phyloP scores from a whole-genome alignment of 352 stramenopile genomes.

The Phytophthora rubi region DNA sequence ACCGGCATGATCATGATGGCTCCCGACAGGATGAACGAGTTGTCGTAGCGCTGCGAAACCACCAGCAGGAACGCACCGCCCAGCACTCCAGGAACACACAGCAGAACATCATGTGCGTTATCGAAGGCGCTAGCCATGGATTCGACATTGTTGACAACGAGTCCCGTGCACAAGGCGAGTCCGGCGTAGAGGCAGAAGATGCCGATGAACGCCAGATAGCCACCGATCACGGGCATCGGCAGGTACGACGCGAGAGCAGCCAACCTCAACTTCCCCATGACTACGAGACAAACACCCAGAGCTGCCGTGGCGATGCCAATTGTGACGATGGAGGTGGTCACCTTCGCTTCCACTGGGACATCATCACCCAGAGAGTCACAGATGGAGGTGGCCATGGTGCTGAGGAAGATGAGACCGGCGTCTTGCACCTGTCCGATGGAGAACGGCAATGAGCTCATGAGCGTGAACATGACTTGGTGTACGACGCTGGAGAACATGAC shows the following conservation, averaged over 20 bases:
- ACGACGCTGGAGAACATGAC: slow-evolving; percentile 95
- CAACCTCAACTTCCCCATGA: slow-evolving; percentile 93
- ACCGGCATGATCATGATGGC: slow-evolving; percentile 90
- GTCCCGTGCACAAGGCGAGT: slow-evolving; percentile 88
- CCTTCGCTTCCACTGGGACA: slow-evolving; percentile 65
- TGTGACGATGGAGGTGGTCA: slow-evolving; percentile 95
- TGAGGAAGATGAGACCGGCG: slow-evolving; percentile 98
- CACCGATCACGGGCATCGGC: slow-evolving; percentile 96
- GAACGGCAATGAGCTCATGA: slow-evolving; percentile 94
- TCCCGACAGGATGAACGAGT: slow-evolving; percentile 68
- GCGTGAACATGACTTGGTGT: slow-evolving; percentile 91
- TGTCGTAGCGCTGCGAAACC: slow-evolving; percentile 76
- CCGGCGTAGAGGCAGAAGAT: slow-evolving; percentile 95
- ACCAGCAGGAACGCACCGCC: slow-evolving; percentile 85
- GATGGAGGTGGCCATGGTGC: slow-evolving; percentile 92
- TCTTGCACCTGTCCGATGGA: slow-evolving; percentile 98
- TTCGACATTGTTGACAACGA: slow-evolving; percentile 84
- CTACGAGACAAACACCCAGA: slow-evolving; percentile 92
- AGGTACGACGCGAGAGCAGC: slow-evolving; percentile 96
- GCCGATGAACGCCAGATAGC: slow-evolving; percentile 98
- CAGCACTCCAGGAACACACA: slow-evolving; percentile 86
- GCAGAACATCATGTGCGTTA: slow-evolving; percentile 68
- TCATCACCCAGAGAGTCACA: slow-evolving; percentile 74
- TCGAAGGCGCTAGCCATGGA: slow-evolving; percentile 73
- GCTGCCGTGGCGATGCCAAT: slow-evolving; percentile 92